Percentiles rank a stretch among this genome's conserved stretches.
Evolutionary conservation across 257 asterid genomes (phyloP).

Genomic region (Primulina eburnea): DNA sequence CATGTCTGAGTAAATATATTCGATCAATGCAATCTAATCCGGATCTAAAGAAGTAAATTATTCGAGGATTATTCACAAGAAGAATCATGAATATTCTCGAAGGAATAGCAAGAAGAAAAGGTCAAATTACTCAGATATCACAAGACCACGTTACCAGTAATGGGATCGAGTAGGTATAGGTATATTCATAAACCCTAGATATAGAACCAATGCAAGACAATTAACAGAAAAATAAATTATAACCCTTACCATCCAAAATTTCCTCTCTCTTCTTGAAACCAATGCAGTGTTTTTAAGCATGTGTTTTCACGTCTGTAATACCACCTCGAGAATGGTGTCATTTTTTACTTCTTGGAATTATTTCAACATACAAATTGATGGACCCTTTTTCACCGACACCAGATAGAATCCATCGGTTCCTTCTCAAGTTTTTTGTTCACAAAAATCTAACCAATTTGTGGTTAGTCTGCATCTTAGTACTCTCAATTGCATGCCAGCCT

Average conservation of each 20-base stretch:
- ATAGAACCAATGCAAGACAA: neutral
- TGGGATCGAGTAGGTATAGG: neutral
- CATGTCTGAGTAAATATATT: neutral
- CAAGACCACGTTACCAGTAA: no score
- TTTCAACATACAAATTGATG: slow-evolving; percentile 16
- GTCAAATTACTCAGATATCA: no score
- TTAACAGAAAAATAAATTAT: neutral
- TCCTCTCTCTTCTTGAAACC: neutral
- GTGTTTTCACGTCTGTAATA: neutral
- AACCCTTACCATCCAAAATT: neutral
- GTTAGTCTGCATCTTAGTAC: slow-evolving; percentile 22
- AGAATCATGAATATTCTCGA: neutral
- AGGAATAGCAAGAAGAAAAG: no score
- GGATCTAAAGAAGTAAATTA: neutral
- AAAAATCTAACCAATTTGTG: slow-evolving; percentile 13
- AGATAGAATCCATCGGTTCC: slow-evolving; percentile 17
- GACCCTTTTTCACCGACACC: slow-evolving; percentile 16
- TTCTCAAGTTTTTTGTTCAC: neutral
- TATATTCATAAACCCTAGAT: neutral
- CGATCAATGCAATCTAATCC: neutral
- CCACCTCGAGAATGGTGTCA: neutral
- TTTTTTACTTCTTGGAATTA: slow-evolving; percentile 9
- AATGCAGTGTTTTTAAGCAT: neutral
- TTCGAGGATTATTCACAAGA: neutral
- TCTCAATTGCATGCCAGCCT: slow-evolving; percentile 40